phyloP scores from a whole-genome alignment of 257 asterid species.

The Anisodus acutangulus region DNA sequence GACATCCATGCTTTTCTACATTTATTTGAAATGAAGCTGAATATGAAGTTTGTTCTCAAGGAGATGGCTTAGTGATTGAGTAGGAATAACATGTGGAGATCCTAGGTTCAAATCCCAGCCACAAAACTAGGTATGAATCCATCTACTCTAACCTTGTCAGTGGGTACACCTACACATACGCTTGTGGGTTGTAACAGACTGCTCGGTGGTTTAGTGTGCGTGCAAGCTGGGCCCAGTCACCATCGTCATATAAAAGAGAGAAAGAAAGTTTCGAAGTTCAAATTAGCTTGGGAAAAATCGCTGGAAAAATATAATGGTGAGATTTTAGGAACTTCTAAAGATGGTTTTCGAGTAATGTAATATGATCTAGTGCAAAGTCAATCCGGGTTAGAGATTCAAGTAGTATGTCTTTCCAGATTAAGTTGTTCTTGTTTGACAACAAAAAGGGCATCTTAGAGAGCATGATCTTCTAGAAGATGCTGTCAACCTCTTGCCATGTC shows the following conservation, averaged over 20 bases:
- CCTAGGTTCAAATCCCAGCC: neutral
- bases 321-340: neutral
- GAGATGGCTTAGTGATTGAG: neutral
- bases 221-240: neutral
- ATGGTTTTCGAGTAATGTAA: neutral
- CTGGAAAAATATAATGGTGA: neutral
- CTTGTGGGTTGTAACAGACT: constrained; percentile 17
- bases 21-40: neutral
- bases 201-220: neutral
- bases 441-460: neutral
- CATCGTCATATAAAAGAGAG: neutral
- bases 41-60: neutral
- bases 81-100: neutral
- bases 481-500: neutral
- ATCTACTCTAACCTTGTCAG: constrained; percentile 5
- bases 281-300: neutral
- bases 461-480: neutral
- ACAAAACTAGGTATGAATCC: neutral
- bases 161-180: neutral
- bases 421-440: neutral
- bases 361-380: neutral
- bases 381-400: neutral
- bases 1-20: constrained; percentile 3
- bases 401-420: neutral
- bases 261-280: neutral